Conservation (phyloP, 805 yeast genomes). For the Starmerella bacillaris region DNA sequence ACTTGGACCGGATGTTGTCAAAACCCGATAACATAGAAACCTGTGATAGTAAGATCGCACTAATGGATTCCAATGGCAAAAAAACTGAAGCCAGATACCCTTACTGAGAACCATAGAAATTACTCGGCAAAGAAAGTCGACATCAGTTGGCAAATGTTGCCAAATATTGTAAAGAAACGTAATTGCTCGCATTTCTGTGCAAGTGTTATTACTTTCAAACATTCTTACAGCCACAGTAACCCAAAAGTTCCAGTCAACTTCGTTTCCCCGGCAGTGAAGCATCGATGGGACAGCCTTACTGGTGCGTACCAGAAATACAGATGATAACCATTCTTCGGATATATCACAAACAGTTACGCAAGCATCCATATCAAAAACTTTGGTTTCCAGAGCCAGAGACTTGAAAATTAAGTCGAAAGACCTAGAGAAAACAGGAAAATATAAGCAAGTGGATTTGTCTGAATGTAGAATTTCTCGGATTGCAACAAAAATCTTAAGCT, state of each 20-base stretch:
- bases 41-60: constrained; percentile 53
- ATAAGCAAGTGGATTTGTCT: constrained; percentile 21
- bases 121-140: constrained; percentile 27
- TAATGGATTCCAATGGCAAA: constrained; percentile 67
- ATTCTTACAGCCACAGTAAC: constrained; percentile 37
- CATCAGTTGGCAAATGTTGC: constrained; percentile 33
- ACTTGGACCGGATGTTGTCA: constrained; percentile 6
- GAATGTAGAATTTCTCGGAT: constrained; percentile 26
- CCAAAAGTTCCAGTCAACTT: constrained; percentile 67
- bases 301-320: constrained; percentile 12
- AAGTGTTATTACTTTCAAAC: constrained; percentile 45
- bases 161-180: constrained; percentile 56
- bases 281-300: constrained; percentile 3
- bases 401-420: constrained; percentile 25
- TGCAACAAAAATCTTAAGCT: constrained; percentile 20
- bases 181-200: constrained; percentile 42
- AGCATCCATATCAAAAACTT: constrained; percentile 23
- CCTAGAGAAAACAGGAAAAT: constrained; percentile 20
- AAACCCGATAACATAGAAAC: constrained; percentile 48
- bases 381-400: constrained; percentile 21
- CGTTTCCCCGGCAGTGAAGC: constrained; percentile 13
- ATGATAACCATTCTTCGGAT: constrained; percentile 25
- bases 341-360: constrained; percentile 26
- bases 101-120: constrained; percentile 37
- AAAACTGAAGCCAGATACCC: constrained; percentile 35